Evolutionary conservation across 1,284 basidiomycete species (phyloP), one percentile per base, ranked within the genome.

Genomic region (Blastosporella zonata): DNA sequence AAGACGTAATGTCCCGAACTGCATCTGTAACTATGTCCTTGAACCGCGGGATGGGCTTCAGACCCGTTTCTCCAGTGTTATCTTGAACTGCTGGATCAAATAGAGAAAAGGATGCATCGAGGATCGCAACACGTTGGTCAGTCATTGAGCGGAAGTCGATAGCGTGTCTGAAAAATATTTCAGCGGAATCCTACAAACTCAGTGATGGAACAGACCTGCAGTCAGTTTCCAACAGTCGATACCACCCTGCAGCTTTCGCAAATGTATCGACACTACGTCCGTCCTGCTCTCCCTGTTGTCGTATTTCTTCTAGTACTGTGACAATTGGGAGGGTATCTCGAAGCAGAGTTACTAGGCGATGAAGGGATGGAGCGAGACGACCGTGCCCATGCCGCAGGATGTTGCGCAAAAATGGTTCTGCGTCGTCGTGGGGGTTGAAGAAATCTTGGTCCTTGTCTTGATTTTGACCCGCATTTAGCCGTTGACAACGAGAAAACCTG

Each of bases 241-340:
- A 90, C 90, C 90, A 92, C 4, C 85, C 85, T 31, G 84, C 82
- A 3, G 84, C 77, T 64, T 90, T 90, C 5, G 87, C 77, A 62
- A 86, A 82, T 9, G 80, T 78, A 55, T 88, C 84, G 15, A 88
- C 71, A 50, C 62, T 70, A 28, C 61, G 67, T n/a, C 68, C 70
- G 48, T 60, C 64, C 46, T 63, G 53, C 53, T 67, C 62, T 27
- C 64, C 60, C 34, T 72, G 66, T 20, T 63, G 62, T 17, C 76
- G 70, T 36, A 90, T 81, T 8, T 72, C 75, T 52, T 88, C 84
- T 8, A 92, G 69, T 58, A 84, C 82, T 1, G 78, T 74, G 4
- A 83, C 82, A 42, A 91, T 78, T 0, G 89, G 85, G 8, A 92
- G 66, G 0, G 87, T 90, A 52, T 88, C 80, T 35, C 84, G 75